A percentile compares a stretch with the other conserved stretches of the same genome.
These are phyloP conservation scores for Apophysomyces ossiformis DNA, from an alignment of 371 early-diverging fungal genomes.

Conservation along the genomic window DNA sequence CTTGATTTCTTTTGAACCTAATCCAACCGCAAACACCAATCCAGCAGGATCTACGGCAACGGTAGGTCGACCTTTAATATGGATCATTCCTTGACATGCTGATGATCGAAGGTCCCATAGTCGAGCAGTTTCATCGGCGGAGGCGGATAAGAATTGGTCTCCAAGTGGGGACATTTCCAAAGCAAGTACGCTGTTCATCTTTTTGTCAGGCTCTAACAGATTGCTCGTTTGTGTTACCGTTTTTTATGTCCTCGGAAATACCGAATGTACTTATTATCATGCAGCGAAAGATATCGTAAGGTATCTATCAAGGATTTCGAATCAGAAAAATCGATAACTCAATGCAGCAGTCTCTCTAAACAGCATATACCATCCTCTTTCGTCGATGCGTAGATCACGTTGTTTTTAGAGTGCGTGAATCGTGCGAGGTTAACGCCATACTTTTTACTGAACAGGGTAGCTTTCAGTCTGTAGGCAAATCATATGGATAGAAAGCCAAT, in stretches of 20 bases:
- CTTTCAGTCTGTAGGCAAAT: slow-evolving; percentile 48
- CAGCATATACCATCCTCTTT: slow-evolving; percentile 80
- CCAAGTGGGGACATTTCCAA: slow-evolving; percentile 82
- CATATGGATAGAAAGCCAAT: not conserved
- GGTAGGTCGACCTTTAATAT: slow-evolving; percentile 56
- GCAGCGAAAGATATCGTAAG: slow-evolving; percentile 87
- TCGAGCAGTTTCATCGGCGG: slow-evolving; percentile 72
- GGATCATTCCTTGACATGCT: slow-evolving; percentile 62
- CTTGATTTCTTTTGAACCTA: slow-evolving; percentile 44
- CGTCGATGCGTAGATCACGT: slow-evolving; percentile 88
- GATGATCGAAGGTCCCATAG: slow-evolving; percentile 81
- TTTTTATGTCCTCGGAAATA: slow-evolving; percentile 90
- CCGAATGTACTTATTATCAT: slow-evolving; percentile 90
- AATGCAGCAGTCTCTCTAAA: not conserved
- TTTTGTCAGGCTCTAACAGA: not conserved
- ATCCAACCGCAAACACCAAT: slow-evolving; percentile 75
- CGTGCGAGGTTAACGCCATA: slow-evolving; percentile 85
- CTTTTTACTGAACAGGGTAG: slow-evolving; percentile 77
- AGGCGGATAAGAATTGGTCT: slow-evolving; percentile 77
- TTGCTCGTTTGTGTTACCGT: slow-evolving; percentile 43
- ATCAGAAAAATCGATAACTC: not conserved
- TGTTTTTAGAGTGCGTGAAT: slow-evolving; percentile 80
- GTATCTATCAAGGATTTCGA: slow-evolving; percentile 60
- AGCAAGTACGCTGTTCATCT: slow-evolving; percentile 62
- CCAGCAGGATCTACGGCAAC: slow-evolving; percentile 86